Conservation (phyloP, 208 protist genomes). For the Leptomonas seymouri region DNA sequence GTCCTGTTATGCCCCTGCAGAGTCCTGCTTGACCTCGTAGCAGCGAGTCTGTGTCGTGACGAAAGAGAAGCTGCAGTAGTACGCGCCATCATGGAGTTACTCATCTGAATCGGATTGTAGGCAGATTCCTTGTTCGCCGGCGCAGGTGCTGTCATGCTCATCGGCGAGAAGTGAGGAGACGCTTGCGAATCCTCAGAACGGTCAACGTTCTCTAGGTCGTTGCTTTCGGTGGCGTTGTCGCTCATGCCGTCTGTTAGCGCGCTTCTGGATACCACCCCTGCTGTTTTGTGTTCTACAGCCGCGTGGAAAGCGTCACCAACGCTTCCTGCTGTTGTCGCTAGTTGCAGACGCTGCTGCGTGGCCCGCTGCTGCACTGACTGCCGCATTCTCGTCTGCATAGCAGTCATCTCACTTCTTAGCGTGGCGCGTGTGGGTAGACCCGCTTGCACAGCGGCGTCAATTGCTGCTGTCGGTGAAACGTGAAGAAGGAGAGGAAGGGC, state of each 20-base stretch:
- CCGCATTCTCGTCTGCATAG: slow-evolving; percentile 37
- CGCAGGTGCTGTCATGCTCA: neutral
- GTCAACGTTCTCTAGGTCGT: neutral
- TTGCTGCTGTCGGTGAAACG: slow-evolving; percentile 23
- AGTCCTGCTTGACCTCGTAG: neutral
- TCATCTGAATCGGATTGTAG: neutral
- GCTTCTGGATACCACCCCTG: neutral
- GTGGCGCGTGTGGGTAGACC: slow-evolving; percentile 21
- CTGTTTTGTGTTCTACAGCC: too few species aligned
- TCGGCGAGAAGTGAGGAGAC: neutral
- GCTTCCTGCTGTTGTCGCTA: slow-evolving; percentile 3
- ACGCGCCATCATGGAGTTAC: neutral
- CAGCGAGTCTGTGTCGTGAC: neutral
- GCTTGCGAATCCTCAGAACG: neutral
- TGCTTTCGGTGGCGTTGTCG: neutral
- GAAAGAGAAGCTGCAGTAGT: neutral
- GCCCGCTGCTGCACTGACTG: slow-evolving; percentile 54
- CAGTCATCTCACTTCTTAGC: slow-evolving; percentile 27
- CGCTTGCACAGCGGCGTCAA: slow-evolving; percentile 24
- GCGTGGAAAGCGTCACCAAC: too few species aligned
- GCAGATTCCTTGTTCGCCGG: neutral
- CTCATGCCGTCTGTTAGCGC: neutral
- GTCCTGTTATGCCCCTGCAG: slow-evolving; percentile 1
- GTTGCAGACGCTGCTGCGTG: slow-evolving; percentile 16
- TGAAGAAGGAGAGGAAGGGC: slow-evolving; percentile 13